Evolutionary conservation across 352 stramenopile genomes (phyloP).

Genomic region (Phytophthora boehmeriae): DNA sequence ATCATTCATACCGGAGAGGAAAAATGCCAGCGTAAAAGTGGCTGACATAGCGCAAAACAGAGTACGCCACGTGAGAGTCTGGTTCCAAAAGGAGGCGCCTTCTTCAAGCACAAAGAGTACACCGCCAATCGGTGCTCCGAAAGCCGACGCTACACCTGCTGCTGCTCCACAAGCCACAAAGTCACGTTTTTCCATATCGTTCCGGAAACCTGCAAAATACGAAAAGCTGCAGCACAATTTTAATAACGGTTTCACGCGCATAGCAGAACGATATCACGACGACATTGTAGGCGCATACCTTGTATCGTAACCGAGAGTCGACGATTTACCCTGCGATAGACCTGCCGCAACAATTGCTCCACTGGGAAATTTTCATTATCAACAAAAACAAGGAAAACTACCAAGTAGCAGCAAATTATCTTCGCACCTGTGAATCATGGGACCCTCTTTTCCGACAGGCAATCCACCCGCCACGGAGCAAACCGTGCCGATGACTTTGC

Average conservation of each 20-base stretch:
- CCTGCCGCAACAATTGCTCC: conserved; percentile 77
- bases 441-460: conserved; percentile 92
- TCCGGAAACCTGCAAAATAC: conserved; percentile 89
- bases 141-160: conserved; percentile 88
- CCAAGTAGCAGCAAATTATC: conserved; percentile 14
- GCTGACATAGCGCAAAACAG: conserved; percentile 89
- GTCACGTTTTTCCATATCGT: conserved; percentile 89
- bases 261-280: not conserved
- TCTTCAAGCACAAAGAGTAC: conserved; percentile 85
- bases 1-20: conserved; percentile 78
- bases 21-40: conserved; percentile 87
- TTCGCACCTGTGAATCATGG: conserved; percentile 89
- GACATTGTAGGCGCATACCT: conserved; percentile 34
- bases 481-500: conserved; percentile 90
- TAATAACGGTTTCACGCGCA: not conserved
- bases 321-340: conserved; percentile 81
- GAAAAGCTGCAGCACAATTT: conserved; percentile 59
- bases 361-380: conserved; percentile 24
- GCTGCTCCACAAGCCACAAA: conserved; percentile 90
- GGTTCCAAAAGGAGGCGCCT: conserved; percentile 89
- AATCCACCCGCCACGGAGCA: conserved; percentile 85
- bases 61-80: conserved; percentile 82
- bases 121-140: conserved; percentile 91
- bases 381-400: not conserved
- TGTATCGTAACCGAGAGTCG: conserved; percentile 71